A percentile compares a stretch with the other conserved stretches of the same genome.
Conservation (phyloP, 2,329 filamentous ascomycete species). For the Spiromastix sp. region DNA sequence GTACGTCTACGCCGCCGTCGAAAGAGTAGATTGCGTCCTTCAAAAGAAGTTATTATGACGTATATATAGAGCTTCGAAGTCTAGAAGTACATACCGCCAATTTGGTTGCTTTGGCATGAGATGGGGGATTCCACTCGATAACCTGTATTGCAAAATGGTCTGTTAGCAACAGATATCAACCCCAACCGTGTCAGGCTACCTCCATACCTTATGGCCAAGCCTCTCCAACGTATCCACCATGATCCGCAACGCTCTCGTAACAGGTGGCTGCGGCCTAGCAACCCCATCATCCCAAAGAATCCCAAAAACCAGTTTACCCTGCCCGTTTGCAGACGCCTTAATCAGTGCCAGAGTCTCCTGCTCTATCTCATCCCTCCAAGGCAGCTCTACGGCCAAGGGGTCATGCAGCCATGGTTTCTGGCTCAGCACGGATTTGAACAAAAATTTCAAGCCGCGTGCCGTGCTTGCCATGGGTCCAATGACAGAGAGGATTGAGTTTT, state of each 20-base stretch:
- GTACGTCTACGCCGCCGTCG: slow-evolving; percentile 43
- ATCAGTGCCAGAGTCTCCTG: slow-evolving; percentile 27
- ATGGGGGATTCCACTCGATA: slow-evolving; percentile 49
- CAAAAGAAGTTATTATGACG: neutral
- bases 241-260: slow-evolving; percentile 43
- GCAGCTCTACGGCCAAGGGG: slow-evolving; percentile 54
- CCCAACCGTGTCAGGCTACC: too few relatives aligned
- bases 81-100: slow-evolving; percentile 32
- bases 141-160: slow-evolving; percentile 18
- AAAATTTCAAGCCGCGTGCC: slow-evolving; percentile 42
- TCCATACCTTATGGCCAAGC: slow-evolving; percentile 40
- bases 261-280: slow-evolving; percentile 46
- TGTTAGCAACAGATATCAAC: too few relatives aligned
- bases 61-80: too few relatives aligned
- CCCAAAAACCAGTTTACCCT: slow-evolving; percentile 41
- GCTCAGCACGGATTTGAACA: slow-evolving; percentile 47
- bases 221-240: slow-evolving; percentile 39
- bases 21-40: slow-evolving; percentile 18
- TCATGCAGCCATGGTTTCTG: slow-evolving; percentile 57
- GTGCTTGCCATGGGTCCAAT: slow-evolving; percentile 54
- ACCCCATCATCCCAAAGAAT: slow-evolving; percentile 43
- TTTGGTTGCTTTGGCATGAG: slow-evolving; percentile 31
- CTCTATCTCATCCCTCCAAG: slow-evolving; percentile 47
- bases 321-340: slow-evolving; percentile 19
- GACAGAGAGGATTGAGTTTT: slow-evolving; percentile 52